phyloP scores from a whole-genome alignment of 1,284 basidiomycete genomes.

The Rhizoctonia solani region DNA sequence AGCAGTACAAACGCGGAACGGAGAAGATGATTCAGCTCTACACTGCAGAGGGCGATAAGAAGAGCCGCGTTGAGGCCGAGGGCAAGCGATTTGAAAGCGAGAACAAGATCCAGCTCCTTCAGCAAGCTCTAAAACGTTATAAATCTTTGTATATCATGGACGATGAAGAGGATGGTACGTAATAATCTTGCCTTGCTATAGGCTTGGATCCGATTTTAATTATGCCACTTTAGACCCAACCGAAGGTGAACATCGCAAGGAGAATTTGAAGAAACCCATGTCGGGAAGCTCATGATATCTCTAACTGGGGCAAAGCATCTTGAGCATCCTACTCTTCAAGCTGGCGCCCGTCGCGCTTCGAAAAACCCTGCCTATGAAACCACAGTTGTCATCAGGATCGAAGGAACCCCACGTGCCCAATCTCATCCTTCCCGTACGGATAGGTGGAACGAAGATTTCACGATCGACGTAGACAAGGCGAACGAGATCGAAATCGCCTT shows the following conservation, averaged over 20 bases:
- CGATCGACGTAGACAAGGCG: slow-evolving; percentile 95
- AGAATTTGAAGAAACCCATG: slow-evolving; percentile 88
- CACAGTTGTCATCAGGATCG: slow-evolving; percentile 92
- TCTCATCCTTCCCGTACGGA: slow-evolving; percentile 94
- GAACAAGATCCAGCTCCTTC: slow-evolving; percentile 92
- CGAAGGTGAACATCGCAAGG: slow-evolving; percentile 88
- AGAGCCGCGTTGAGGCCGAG: slow-evolving; percentile 88
- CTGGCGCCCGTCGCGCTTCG: slow-evolving; percentile 67
- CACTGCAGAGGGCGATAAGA: slow-evolving; percentile 94
- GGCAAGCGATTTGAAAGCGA: slow-evolving; percentile 93
- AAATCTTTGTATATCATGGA: slow-evolving; percentile 95
- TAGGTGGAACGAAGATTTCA: slow-evolving; percentile 97
- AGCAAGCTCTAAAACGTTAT: slow-evolving; percentile 92
- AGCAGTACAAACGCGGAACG: slow-evolving; percentile 97
- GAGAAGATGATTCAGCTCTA: slow-evolving; percentile 98
- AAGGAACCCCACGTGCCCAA: slow-evolving; percentile 90
- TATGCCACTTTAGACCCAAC: slow-evolving; percentile 40
- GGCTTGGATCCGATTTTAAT: background rate
- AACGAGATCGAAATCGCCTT: slow-evolving; percentile 98
- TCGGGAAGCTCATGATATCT: slow-evolving; percentile 93
- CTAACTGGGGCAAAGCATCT: slow-evolving; percentile 90
- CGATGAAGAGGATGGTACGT: slow-evolving; percentile 76
- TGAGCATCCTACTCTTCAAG: slow-evolving; percentile 62
- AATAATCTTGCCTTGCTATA: background rate
- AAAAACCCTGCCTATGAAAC: slow-evolving; percentile 80